Conservation (phyloP, 768 basidiomycete species). For the Mycena vitilis region DNA sequence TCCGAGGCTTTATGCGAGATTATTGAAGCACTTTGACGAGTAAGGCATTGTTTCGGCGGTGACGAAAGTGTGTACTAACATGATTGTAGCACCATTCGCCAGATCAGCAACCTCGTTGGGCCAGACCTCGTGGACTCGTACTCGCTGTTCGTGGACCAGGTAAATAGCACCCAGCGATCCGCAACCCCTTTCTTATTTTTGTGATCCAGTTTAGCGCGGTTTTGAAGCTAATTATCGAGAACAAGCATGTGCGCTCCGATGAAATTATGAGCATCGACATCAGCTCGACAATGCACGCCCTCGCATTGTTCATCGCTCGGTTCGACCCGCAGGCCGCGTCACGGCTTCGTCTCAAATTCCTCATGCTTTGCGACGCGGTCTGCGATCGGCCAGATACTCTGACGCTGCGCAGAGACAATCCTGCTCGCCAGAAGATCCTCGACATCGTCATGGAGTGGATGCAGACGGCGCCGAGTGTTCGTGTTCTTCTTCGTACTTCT, state of each 20-base stretch:
- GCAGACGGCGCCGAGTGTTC: conserved; percentile 61
- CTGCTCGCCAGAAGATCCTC: conserved; percentile 75
- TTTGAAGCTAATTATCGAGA: conserved; percentile 83
- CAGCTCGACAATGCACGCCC: conserved; percentile 65
- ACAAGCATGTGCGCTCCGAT: conserved; percentile 66
- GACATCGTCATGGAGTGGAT: conserved; percentile 89
- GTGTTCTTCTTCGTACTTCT: conserved; percentile 36
- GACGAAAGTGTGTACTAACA: conserved; percentile 9
- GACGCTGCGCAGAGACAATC: conserved; percentile 73
- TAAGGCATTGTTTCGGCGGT: too few relatives aligned
- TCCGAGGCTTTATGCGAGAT: conserved; percentile 70
- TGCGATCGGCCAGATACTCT: conserved; percentile 72
- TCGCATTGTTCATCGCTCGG: conserved; percentile 75
- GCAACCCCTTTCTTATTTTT: neutral
- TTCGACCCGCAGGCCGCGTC: conserved; percentile 64
- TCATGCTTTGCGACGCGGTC: conserved; percentile 74
- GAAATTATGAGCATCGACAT: conserved; percentile 74
- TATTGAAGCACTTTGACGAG: conserved; percentile 82
- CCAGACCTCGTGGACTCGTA: conserved; percentile 56
- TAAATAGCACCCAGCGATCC: conserved; percentile 38
- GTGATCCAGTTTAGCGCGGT: conserved; percentile 75
- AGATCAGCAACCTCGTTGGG: conserved; percentile 58
- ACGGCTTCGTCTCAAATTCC: conserved; percentile 82
- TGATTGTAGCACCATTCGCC: conserved; percentile 58
- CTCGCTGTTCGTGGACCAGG: conserved; percentile 80